Evolutionary conservation across 1,284 basidiomycete species (phyloP).

Genomic region (Rhodotorula sp.): DNA sequence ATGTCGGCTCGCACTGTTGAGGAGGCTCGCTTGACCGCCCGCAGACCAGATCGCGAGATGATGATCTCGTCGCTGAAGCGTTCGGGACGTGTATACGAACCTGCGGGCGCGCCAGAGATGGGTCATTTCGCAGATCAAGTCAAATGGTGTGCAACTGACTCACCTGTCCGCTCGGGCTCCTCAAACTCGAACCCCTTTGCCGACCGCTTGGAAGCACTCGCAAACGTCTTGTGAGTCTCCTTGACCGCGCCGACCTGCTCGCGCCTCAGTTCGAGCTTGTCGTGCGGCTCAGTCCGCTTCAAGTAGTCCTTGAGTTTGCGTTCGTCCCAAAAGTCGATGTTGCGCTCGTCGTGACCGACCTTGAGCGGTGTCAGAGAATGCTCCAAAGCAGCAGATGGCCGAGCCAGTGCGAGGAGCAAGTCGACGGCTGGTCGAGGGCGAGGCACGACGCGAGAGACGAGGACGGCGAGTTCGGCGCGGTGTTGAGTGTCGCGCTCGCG

Average conservation of each 20-base stretch:
- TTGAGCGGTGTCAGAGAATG: not conserved
- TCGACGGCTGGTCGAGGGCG: not conserved
- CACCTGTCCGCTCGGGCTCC: not conserved
- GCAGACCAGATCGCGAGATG: not conserved
- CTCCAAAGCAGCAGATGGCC: not conserved
- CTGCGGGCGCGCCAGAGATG: not conserved
- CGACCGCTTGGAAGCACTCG: not conserved
- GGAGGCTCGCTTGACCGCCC: too few species aligned
- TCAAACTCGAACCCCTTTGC: not conserved
- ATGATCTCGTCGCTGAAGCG: constrained; percentile 8
- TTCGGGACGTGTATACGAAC: not conserved
- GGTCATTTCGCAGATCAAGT: not conserved
- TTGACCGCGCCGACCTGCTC: constrained; percentile 11
- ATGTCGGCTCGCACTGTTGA: not conserved
- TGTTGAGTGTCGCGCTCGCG: not conserved
- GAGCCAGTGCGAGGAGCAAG: constrained; percentile 3
- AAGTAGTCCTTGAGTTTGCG: not conserved
- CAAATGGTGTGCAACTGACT: not conserved
- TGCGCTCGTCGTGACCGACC: constrained; percentile 6
- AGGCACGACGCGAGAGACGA: constrained; percentile 7
- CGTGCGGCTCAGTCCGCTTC: not conserved
- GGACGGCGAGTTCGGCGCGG: constrained; percentile 7
- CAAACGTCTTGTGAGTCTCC: not conserved
- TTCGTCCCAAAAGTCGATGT: constrained; percentile 27
- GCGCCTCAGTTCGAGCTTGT: constrained; percentile 12